phyloP scores from a whole-genome alignment of 495 filamentous ascomycete species.

The Tuber microsphaerosporum region DNA sequence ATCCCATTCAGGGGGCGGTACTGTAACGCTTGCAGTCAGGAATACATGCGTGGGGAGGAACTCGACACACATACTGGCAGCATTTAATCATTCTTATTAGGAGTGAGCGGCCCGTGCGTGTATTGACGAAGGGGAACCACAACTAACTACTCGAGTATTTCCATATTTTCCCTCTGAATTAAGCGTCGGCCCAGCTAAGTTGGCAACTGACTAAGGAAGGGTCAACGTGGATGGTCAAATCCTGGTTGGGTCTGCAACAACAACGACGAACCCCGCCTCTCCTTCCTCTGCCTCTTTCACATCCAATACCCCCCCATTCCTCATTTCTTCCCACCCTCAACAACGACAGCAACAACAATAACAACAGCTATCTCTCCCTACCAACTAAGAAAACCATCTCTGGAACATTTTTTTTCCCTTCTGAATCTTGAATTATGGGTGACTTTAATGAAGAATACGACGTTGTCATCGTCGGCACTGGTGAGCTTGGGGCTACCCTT shows the following conservation, averaged over 20 bases:
- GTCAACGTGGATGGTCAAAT: neutral
- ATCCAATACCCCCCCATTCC: constrained; percentile 9
- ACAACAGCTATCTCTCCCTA: neutral
- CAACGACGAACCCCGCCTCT: constrained; percentile 31
- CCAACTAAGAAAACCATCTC: constrained; percentile 1
- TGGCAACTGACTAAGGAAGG: neutral
- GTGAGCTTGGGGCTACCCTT: constrained; percentile 50
- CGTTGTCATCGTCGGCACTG: constrained; percentile 94
- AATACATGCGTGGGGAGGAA: neutral
- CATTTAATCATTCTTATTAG: neutral
- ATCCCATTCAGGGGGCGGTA: neutral
- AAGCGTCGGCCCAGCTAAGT: neutral
- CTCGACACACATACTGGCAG: neutral
- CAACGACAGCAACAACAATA: neutral
- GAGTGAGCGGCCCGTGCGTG: neutral
- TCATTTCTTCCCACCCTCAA: constrained; percentile 4
- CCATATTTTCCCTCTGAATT: neutral
- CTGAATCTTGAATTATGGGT: constrained; percentile 59
- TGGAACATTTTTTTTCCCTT: neutral
- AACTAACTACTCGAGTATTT: too few species aligned
- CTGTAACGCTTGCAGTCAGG: neutral
- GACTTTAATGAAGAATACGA: constrained; percentile 97
- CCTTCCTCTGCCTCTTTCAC: constrained; percentile 1
- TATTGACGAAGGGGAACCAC: neutral
- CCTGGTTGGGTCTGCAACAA: neutral